Evolutionary conservation across 2,329 filamentous ascomycete genomes (phyloP).

Genomic region (Phyllosticta paracitricarpa): DNA sequence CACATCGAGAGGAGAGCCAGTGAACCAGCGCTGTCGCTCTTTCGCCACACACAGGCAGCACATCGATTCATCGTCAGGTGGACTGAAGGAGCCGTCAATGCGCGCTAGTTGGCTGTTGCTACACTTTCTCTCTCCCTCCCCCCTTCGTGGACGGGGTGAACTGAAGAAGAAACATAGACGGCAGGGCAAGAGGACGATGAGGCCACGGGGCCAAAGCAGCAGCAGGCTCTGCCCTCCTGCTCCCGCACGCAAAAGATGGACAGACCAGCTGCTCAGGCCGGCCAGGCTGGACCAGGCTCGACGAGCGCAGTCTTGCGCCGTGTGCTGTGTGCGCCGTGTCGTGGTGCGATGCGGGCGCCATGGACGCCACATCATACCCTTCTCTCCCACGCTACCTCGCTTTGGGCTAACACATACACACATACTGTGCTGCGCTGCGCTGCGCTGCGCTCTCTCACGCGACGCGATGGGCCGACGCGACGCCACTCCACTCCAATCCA

Average conservation of each 20-base stretch:
- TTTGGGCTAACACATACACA: background rate
- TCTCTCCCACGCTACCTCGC: background rate
- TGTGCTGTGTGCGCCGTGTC: background rate
- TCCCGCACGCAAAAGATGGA: background rate
- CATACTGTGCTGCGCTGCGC: background rate
- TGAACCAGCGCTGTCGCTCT: background rate
- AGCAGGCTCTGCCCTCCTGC: background rate
- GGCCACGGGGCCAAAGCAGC: background rate
- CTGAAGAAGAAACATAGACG: background rate
- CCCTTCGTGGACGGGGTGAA: background rate
- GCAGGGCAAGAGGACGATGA: background rate
- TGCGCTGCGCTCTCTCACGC: background rate
- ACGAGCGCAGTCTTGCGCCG: background rate
- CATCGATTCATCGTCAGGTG: background rate
- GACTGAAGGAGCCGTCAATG: background rate
- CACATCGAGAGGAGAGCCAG: background rate
- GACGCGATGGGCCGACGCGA: background rate
- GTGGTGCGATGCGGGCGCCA: background rate
- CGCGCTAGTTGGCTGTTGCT: background rate
- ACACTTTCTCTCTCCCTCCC: background rate
- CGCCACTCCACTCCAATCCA: background rate
- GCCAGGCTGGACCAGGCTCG: background rate
- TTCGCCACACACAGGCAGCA: background rate
- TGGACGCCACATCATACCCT: background rate
- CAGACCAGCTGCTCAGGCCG: background rate